Percentiles rank a stretch among this genome's conserved stretches.
Evolutionary conservation across 2,329 filamentous ascomycete species (phyloP).

Genomic region (Fusarium continuum): DNA sequence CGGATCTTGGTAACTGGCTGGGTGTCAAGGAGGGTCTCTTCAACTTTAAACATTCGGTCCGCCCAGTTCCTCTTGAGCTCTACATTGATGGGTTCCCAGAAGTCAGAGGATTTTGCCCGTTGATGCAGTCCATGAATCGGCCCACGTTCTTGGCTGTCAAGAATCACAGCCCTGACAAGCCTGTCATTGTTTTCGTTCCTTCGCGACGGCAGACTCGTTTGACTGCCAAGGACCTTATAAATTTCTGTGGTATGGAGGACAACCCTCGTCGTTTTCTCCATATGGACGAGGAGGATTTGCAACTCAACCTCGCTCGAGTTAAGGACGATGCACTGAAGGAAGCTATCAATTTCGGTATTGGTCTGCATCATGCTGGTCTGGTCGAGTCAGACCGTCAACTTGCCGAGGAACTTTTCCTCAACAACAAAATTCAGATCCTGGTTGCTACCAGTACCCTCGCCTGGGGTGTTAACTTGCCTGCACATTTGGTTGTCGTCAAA

Average conservation of each 20-base stretch:
- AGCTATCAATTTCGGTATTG: constrained; percentile 96
- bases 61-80: constrained; percentile 93
- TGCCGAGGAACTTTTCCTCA: constrained; percentile 92
- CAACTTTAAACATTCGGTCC: constrained; percentile 97
- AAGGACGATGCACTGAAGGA: constrained; percentile 94
- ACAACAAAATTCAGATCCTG: constrained; percentile 98
- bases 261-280: constrained; percentile 91
- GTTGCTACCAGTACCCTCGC: constrained; percentile 95
- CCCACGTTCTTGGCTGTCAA: constrained; percentile 97
- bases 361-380: constrained; percentile 94
- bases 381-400: constrained; percentile 93
- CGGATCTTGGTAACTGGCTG: constrained; percentile 93
- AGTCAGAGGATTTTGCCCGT: constrained; percentile 90
- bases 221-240: constrained; percentile 95
- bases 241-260: constrained; percentile 98
- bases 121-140: constrained; percentile 99
- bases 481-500: constrained; percentile 96
- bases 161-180: constrained; percentile 93
- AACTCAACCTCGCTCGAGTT: constrained; percentile 85
- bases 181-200: constrained; percentile 97
- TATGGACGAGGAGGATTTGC: constrained; percentile 94
- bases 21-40: constrained; percentile 95
- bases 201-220: constrained; percentile 93
- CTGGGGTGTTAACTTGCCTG: constrained; percentile 97
- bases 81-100: constrained; percentile 98